These are phyloP conservation scores for Cardiospermum halicacabum DNA, from an alignment of 345 rosid species.

Conservation along the genomic window DNA sequence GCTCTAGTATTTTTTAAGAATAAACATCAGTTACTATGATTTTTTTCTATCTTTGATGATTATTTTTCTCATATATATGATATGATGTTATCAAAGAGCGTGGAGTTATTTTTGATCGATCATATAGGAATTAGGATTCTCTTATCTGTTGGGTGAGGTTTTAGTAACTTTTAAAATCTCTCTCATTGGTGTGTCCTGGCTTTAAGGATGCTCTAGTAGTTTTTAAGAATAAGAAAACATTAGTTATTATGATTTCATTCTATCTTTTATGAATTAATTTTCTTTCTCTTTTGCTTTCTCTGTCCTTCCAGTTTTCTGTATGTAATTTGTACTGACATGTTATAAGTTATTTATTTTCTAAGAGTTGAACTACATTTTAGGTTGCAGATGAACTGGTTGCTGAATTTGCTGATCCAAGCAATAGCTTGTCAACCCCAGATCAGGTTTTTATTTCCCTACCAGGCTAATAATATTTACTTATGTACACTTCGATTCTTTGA, in stretches of 20 bases:
- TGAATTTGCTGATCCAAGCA: slow-evolving; percentile 86
- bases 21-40: too few relatives aligned
- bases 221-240: too few relatives aligned
- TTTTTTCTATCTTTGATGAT: too few relatives aligned
- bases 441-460: slow-evolving; percentile 49
- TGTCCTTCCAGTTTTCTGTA: not conserved
- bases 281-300: not conserved
- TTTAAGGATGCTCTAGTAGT: too few relatives aligned
- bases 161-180: not conserved
- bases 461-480: not conserved
- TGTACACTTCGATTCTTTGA: not conserved
- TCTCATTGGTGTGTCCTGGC: too few relatives aligned
- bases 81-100: not conserved
- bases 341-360: slow-evolving; percentile 22
- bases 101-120: not conserved
- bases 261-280: too few relatives aligned
- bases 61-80: not conserved
- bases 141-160: not conserved
- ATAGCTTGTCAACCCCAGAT: slow-evolving; percentile 70
- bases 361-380: slow-evolving; percentile 47
- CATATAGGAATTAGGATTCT: not conserved
- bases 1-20: too few relatives aligned
- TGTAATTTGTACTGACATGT: not conserved
- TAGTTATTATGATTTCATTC: too few relatives aligned
- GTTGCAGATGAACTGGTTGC: slow-evolving; percentile 99